Evolutionary conservation across 202 grass and related monocot genomes (phyloP), one percentile per base, ranked within the genome.

Genomic region (Digitaria exilis): DNA sequence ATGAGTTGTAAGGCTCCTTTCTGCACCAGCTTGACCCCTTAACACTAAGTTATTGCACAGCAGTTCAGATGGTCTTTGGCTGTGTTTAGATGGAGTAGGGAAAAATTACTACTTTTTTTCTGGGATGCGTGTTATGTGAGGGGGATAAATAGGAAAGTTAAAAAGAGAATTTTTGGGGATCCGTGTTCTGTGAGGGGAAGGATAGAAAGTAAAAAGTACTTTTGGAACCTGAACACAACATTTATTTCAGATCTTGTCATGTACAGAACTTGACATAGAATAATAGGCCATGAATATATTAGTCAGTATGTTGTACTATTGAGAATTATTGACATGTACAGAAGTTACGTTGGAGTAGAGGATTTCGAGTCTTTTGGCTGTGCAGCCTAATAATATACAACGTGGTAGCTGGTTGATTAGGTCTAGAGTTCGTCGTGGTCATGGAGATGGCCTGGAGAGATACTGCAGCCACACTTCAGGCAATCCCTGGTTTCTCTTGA

Each of bases 381-480:
- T 69, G 46, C 11, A 73, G 64, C 60, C 58, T 58, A 74, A 52
- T 71, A 62, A 80, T 84, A 79, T 78, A 82, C 49, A 93, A 37
- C 32, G 26, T n/a, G 54, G 71, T 77, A 39, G 22, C 3, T 56
- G 55, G n/a, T 1, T 55, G 32, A 35, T 43, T 51, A 69, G 45
- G 9, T 71, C 14, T 76, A 42, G 31, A 50, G 39, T n/a, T n/a
- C 75, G 30, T 24, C 69, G n/a, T 78, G 42, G 45, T 87, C 71
- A 92, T 25, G 89, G 89, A 84, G 82, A 94, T 24, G 89, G 83
- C 43, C 81, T 90, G 17, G 87, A 50, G 35, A 98, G 85, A 80
- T 96, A 98, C 25, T 87, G 88, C 13, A 90, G 78, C 96, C 93
- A 98, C 67, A 90, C 87, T 68, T 96, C 93, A 84, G 91, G 93